Base-by-base conservation (phyloP, 2,329 filamentous ascomycete genomes). In the Cladosporium colombiae region DNA sequence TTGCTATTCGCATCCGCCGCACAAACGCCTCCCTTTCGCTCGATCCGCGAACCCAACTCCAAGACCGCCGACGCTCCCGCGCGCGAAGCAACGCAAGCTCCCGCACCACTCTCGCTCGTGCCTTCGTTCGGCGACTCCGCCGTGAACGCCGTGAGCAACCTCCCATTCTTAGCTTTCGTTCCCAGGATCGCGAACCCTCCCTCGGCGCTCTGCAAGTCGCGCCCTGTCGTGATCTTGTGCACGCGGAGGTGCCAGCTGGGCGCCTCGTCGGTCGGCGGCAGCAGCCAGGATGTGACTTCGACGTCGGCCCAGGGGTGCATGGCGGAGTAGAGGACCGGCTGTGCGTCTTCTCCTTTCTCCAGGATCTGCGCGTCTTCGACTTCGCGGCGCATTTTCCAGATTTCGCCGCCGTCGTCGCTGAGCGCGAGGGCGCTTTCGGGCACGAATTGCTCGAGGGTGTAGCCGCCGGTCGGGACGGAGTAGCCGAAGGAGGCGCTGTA, bases 1-100 rank as follows among this genome's bases (percentile, higher is more conserved):
- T 93, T 93, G 57, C 88, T 90, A 78, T 93, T 93, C 7, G 91
- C 90, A 74, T 93, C 91, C 13, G 90, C 89, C 65, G 92, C 88
- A 57, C 93, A 86, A 29, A 92, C 81, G 74, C 85, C 88, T 3
- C 90, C 90, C 63, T 77, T 78, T 23, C 89, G 81, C 14, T 16
- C n/a, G 27, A 57, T 40, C 21, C 8, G 5, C 5, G 7, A n/a
- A 33, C 21, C 70, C 46, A 84, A 66, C 64, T 85, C 83, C 4
- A 77, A 75, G 14, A 85, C 83, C 0, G 84, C 84, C 1, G 84
- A 82, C 25, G 78, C 83, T 0, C 84, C 84, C 13, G 80, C 83
- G 3, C 78, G 73, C 0, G 83, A 84, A 3, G 83, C 79, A 0
- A 80, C 80, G 49, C 85, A 74, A 5, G 79, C 76, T 63, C 74